Evolutionary conservation across 2,329 filamentous ascomycete species (phyloP).

Genomic region (Pleomassaria siparia): DNA sequence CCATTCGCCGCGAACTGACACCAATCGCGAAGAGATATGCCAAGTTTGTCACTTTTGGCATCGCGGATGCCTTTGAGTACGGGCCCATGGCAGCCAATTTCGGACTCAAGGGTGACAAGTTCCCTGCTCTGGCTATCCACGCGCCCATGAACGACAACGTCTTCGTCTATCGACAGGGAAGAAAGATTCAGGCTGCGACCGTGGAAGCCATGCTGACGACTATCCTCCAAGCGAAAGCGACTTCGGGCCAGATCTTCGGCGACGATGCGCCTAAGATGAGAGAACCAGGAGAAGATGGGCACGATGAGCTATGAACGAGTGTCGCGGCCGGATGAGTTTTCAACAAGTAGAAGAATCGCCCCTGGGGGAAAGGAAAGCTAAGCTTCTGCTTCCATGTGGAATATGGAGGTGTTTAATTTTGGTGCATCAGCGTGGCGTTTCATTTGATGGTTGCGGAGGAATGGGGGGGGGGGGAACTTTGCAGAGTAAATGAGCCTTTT

Average conservation of each 20-base stretch:
- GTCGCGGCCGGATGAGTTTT: background rate
- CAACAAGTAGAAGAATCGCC: background rate
- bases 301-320: conserved; percentile 16
- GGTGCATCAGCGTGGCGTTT: too few species aligned
- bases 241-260: conserved; percentile 20
- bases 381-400: too few species aligned
- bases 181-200: conserved; percentile 5
- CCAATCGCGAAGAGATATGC: conserved; percentile 18
- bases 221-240: conserved; percentile 21
- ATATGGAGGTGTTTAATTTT: too few species aligned
- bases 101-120: conserved; percentile 11
- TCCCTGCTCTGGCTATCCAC: conserved; percentile 20
- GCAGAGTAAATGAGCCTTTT: too few species aligned
- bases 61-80: conserved; percentile 21
- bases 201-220: conserved; percentile 23
- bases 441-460: too few species aligned
- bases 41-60: conserved; percentile 19
- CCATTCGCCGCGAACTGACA: conserved; percentile 18
- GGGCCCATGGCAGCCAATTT: conserved; percentile 24
- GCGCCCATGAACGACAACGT: conserved; percentile 24
- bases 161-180: conserved; percentile 19
- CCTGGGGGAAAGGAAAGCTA: background rate
- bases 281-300: background rate
- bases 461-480: too few species aligned
- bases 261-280: conserved; percentile 11